Evolutionary conservation across 1,139 yeast genomes (phyloP).

Genomic region (Pichia sp.): DNA sequence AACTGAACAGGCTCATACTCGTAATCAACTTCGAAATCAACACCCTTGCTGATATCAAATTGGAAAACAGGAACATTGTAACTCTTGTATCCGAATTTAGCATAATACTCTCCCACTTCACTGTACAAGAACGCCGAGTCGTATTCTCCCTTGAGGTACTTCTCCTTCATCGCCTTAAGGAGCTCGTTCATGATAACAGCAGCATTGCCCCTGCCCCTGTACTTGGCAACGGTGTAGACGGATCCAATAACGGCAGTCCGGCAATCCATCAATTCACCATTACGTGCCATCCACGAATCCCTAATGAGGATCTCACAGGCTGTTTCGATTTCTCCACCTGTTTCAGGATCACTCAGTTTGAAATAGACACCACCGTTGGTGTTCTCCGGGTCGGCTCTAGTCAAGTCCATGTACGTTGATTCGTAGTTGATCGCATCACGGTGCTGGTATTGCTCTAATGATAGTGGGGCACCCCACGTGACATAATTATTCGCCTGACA

Average conservation of each 20-base stretch:
- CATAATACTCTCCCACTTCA: slow-evolving; percentile 37
- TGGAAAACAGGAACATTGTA: slow-evolving; percentile 20
- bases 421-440: slow-evolving; percentile 24
- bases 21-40: neutral
- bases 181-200: slow-evolving; percentile 22
- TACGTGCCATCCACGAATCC: slow-evolving; percentile 18
- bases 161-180: slow-evolving; percentile 9
- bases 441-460: slow-evolving; percentile 21
- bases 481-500: slow-evolving; percentile 23
- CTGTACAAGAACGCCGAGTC: slow-evolving; percentile 37
- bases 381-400: slow-evolving; percentile 1
- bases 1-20: neutral
- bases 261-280: slow-evolving; percentile 11
- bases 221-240: slow-evolving; percentile 25
- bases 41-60: neutral
- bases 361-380: slow-evolving; percentile 21
- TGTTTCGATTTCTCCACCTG: slow-evolving; percentile 20
- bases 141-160: slow-evolving; percentile 15
- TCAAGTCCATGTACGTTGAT: slow-evolving; percentile 18
- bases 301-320: slow-evolving; percentile 29
- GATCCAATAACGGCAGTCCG: slow-evolving; percentile 28
- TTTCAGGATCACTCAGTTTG: slow-evolving; percentile 19
- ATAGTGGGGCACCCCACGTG: slow-evolving; percentile 25
- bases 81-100: slow-evolving; percentile 31
- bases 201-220: slow-evolving; percentile 29